A percentile compares a stretch with the other conserved stretches of the same genome.
Evolutionary conservation across 805 yeast species (phyloP).

Genomic region (Wickerhamomyces bovis): DNA sequence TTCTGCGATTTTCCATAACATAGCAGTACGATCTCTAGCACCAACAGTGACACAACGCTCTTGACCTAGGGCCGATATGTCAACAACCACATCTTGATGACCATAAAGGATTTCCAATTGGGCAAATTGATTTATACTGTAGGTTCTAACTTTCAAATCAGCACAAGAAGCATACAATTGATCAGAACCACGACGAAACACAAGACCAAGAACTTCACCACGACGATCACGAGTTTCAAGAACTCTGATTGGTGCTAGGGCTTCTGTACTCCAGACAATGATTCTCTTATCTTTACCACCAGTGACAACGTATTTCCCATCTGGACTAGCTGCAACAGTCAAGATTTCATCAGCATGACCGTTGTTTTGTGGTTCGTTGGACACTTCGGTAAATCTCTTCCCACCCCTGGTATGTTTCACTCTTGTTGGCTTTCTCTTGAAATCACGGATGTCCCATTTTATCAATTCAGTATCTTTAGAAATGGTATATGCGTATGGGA

Average conservation of each 20-base stretch:
- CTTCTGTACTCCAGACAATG: slow-evolving; percentile 81
- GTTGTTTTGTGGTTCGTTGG: slow-evolving; percentile 45
- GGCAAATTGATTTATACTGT: slow-evolving; percentile 76
- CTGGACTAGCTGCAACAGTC: slow-evolving; percentile 77
- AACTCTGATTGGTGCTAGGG: slow-evolving; percentile 67
- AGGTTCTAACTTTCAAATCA: slow-evolving; percentile 85
- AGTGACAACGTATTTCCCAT: slow-evolving; percentile 83
- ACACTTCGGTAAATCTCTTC: slow-evolving; percentile 32
- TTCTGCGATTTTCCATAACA: slow-evolving; percentile 95
- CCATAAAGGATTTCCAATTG: slow-evolving; percentile 91
- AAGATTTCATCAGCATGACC: slow-evolving; percentile 77
- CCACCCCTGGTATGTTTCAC: slow-evolving; percentile 66
- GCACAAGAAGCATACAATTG: slow-evolving; percentile 90
- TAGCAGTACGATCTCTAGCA: slow-evolving; percentile 87
- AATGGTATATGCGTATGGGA: slow-evolving; percentile 58
- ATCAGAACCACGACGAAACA: slow-evolving; percentile 75
- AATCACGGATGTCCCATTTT: slow-evolving; percentile 67
- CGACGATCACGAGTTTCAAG: slow-evolving; percentile 68
- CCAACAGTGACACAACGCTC: slow-evolving; percentile 97
- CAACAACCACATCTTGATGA: slow-evolving; percentile 87
- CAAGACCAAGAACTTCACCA: slow-evolving; percentile 65
- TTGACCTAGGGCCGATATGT: slow-evolving; percentile 70
- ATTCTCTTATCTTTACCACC: slow-evolving; percentile 84
- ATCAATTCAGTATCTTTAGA: slow-evolving; percentile 77
- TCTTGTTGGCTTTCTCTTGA: slow-evolving; percentile 55